A percentile compares a stretch with the other conserved stretches of the same genome.
Conservation (phyloP, 2,329 filamentous ascomycete species). For the Aspergillaceae sp. region DNA sequence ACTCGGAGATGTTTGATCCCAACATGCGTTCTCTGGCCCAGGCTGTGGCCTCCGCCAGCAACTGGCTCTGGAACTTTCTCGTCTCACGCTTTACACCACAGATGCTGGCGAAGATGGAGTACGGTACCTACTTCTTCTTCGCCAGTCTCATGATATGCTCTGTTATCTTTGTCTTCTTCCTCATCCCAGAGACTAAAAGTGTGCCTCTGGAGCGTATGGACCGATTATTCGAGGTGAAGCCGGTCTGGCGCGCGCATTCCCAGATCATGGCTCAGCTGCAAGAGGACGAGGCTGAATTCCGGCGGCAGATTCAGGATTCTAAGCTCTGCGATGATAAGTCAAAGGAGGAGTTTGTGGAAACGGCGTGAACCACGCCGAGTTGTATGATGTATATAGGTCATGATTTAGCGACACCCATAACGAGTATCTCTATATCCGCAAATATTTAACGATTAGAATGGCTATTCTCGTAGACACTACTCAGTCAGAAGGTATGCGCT, state of each 20-base stretch:
- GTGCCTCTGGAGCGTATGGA: constrained; percentile 60
- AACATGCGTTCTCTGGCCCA: constrained; percentile 62
- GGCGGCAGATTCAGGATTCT: constrained; percentile 19
- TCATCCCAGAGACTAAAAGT: constrained; percentile 58
- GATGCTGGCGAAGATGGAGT: constrained; percentile 39
- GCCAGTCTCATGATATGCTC: constrained; percentile 53
- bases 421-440: too few species aligned
- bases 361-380: background rate
- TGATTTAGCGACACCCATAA: too few species aligned
- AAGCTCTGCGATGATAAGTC: constrained; percentile 3
- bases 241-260: constrained; percentile 28
- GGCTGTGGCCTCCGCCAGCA: constrained; percentile 48
- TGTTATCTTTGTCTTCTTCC: constrained; percentile 53
- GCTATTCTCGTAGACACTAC: too few species aligned
- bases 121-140: constrained; percentile 63
- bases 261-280: constrained; percentile 26
- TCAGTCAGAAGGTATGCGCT: too few species aligned
- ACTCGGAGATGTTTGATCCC: constrained; percentile 64
- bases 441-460: too few species aligned
- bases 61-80: constrained; percentile 31
- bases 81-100: constrained; percentile 31
- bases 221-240: constrained; percentile 45
- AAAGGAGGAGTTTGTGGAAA: constrained; percentile 38
- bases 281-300: constrained; percentile 29
- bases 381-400: background rate